Base-by-base conservation (phyloP, 371 early-diverging fungal species). In the Rhizomucor pusillus region DNA sequence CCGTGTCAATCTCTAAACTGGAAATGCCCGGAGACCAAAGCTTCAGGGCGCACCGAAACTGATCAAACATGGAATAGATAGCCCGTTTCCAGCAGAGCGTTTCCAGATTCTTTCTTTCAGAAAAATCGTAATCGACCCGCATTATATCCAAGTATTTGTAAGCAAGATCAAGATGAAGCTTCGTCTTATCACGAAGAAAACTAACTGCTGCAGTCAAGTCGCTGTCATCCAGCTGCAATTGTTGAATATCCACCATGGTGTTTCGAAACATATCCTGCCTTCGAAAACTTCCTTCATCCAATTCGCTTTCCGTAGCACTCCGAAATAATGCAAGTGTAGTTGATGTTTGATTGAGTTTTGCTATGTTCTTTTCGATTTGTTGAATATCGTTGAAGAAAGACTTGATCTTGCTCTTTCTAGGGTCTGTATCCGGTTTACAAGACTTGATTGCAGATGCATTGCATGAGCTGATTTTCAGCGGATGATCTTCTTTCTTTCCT, bases 71-170 rank as follows among this genome's bases (percentile, higher is more conserved):
- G 1, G 81, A 75, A 47, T 86, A 84, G n/a, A 84, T 66, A 25
- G 81, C 84, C 23, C 75, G 63, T 44, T 82, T 86, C 86, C 86
- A 86, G 47, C 83, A 86, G 39, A 81, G 62, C n/a, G 71, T 71
- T 29, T 80, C 83, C 16, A 86, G 70, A 18, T 79, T 80, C 46
- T 86, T 81, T 59, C 81, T 86, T 43, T 79, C 62, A 0, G 84
- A 73, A 41, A 72, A 77, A 19, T 67, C 74, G 33, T 79, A 71
- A 62, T 84, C 83, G 12, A 75, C 60, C 12, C 74, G 64, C 22
- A 82, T 58, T 18, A 82, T 41, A 24, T 79, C 69, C 20, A 79
- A 57, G 45, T 84, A 86, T 25, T 73, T 78, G 29, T 63, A 56
- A 12, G 79, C 79, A 29, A 86, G 43, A 7, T 47, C 20, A 2